phyloP scores from a whole-genome alignment of 768 basidiomycete genomes.

The Psilocybe cyanescens region DNA sequence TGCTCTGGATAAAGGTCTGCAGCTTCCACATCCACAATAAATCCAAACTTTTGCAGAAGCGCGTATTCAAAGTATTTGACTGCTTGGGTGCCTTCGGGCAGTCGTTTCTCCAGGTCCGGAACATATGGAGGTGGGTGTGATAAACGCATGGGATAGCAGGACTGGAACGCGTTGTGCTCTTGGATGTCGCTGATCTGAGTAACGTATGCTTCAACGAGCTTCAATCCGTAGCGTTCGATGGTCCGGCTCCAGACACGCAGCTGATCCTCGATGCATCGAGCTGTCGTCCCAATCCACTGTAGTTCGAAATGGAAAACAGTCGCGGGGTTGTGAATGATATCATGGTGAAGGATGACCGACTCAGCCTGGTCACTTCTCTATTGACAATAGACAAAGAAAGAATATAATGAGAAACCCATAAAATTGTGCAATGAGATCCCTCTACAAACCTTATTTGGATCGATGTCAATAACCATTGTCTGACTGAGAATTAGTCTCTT shows the following conservation, averaged over 20 bases:
- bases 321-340: conserved; percentile 93
- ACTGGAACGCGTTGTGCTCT: conserved; percentile 88
- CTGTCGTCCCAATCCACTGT: conserved; percentile 96
- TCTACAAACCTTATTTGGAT: conserved; percentile 63
- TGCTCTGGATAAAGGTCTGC: conserved; percentile 75
- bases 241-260: conserved; percentile 79
- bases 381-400: neutral
- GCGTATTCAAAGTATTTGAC: conserved; percentile 82
- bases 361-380: conserved; percentile 89
- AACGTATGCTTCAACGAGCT: conserved; percentile 92
- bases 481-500: conserved; percentile 80
- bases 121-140: conserved; percentile 74
- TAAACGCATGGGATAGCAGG: conserved; percentile 84
- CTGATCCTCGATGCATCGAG: conserved; percentile 88
- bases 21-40: conserved; percentile 85
- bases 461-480: conserved; percentile 89
- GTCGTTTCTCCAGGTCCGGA: conserved; percentile 65
- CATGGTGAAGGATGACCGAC: conserved; percentile 87
- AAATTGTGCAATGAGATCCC: too few relatives aligned
- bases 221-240: conserved; percentile 89
- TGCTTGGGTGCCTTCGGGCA: conserved; percentile 69
- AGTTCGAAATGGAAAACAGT: conserved; percentile 97
- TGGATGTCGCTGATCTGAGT: conserved; percentile 89
- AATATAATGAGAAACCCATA: too few relatives aligned
- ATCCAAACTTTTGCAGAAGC: conserved; percentile 75